phyloP scores from a whole-genome alignment of 2,329 filamentous ascomycete species.

The Aspergillus melleus region DNA sequence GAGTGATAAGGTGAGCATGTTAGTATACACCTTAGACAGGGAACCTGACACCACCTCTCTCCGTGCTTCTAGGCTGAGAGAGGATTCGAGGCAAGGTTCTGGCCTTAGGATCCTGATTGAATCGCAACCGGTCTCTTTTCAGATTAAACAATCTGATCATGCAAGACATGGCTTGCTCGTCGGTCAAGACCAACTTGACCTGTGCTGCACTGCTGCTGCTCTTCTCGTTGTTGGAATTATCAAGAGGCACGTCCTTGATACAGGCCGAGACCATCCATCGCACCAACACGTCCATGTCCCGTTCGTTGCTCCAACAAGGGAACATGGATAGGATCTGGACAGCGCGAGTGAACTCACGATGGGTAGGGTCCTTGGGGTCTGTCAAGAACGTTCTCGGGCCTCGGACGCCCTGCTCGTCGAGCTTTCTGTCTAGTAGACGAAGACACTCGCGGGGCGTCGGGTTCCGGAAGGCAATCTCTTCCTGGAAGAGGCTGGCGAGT shows the following conservation, averaged over 20 bases:
- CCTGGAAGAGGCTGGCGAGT: constrained; percentile 19
- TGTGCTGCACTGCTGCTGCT: neutral
- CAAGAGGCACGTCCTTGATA: constrained; percentile 16
- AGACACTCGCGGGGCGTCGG: constrained; percentile 21
- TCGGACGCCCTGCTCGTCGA: constrained; percentile 14
- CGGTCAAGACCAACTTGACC: constrained; percentile 10
- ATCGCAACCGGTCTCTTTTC: constrained; percentile 20
- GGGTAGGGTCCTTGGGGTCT: constrained; percentile 13
- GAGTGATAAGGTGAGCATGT: neutral
- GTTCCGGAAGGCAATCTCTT: constrained; percentile 21
- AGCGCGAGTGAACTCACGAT: constrained; percentile 21
- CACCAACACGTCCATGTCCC: constrained; percentile 18
- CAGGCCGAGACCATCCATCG: constrained; percentile 21
- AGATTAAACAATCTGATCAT: constrained; percentile 21
- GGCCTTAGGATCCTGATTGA: constrained; percentile 21
- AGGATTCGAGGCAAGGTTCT: constrained; percentile 17
- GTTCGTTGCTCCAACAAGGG: constrained; percentile 22
- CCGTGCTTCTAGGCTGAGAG: constrained; percentile 17
- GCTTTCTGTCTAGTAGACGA: constrained; percentile 17
- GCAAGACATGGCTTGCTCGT: constrained; percentile 21
- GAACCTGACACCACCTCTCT: constrained; percentile 18
- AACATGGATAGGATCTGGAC: constrained; percentile 23
- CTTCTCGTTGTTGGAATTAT: constrained; percentile 3
- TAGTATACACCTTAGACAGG: constrained; percentile 12
- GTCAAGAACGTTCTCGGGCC: constrained; percentile 15